phyloP scores from a whole-genome alignment of 306 rosid species.

The Cucurbita ficifolia region DNA sequence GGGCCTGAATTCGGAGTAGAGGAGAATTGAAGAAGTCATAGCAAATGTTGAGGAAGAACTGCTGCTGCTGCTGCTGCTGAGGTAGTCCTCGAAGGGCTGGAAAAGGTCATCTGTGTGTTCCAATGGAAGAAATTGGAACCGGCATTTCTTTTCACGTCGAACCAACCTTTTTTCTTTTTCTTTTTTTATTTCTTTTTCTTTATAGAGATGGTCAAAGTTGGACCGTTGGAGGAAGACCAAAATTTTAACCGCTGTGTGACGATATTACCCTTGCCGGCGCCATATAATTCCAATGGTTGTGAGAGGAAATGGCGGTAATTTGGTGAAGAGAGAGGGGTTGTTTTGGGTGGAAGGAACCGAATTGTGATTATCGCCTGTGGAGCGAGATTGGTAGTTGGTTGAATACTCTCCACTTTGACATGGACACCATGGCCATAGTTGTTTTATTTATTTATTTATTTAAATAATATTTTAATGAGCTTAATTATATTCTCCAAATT shows the following conservation, averaged over 20 bases:
- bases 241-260: neutral
- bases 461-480: too few species aligned
- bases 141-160: slow-evolving; percentile 7
- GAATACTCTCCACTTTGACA: neutral
- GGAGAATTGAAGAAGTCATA: neutral
- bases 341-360: neutral
- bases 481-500: too few species aligned
- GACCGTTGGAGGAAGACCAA: slow-evolving; percentile 39
- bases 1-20: neutral
- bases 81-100: slow-evolving; percentile 28
- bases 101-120: slow-evolving; percentile 20
- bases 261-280: neutral
- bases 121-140: slow-evolving; percentile 12
- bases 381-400: neutral
- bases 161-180: neutral
- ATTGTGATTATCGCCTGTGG: neutral
- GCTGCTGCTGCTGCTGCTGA: neutral
- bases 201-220: slow-evolving; percentile 36
- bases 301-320: neutral
- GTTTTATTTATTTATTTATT: too few species aligned
- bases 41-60: neutral
- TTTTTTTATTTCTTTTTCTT: neutral
- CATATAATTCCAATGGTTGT: neutral
- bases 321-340: neutral
- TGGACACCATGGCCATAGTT: too few species aligned